Evolutionary conservation across 192 early-diverging fungal species (phyloP).

Genomic region (Gryganskiella cystojenkinii): DNA sequence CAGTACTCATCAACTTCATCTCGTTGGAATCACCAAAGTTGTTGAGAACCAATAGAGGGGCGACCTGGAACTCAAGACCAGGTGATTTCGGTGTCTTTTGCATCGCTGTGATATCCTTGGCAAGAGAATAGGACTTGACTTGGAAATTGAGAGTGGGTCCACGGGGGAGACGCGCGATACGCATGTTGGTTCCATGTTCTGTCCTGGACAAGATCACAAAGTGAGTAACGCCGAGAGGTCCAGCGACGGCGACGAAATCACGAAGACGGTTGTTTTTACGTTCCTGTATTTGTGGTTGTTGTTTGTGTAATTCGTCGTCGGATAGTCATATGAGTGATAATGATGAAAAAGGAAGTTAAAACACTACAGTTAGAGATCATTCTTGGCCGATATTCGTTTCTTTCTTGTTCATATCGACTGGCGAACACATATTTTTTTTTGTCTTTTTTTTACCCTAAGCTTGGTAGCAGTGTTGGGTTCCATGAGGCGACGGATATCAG

Average conservation of each 20-base stretch:
- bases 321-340: no score
- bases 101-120: constrained; percentile 83
- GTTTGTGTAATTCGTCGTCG: no score
- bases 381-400: no score
- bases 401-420: no score
- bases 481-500: constrained; percentile 88
- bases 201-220: constrained; percentile 90
- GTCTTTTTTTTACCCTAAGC: constrained; percentile 78
- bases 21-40: constrained; percentile 81
- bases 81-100: constrained; percentile 84
- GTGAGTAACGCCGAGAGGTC: constrained; percentile 88
- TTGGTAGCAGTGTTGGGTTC: constrained; percentile 95
- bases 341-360: no score
- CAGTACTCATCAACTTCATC: constrained; percentile 91
- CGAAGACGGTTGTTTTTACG: constrained; percentile 91
- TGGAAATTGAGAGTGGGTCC: constrained; percentile 95
- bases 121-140: constrained; percentile 81
- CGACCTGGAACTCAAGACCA: constrained; percentile 77
- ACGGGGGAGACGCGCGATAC: constrained; percentile 87
- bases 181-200: constrained; percentile 82
- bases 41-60: constrained; percentile 88
- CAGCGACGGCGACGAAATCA: constrained; percentile 92
- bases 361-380: no score
- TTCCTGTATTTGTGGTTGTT: constrained; percentile 63
- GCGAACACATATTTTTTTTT: constrained; percentile 58